These are phyloP conservation scores for Ilex paraguariensis DNA, from an alignment of 305 asterid species.

Conservation along the genomic window DNA sequence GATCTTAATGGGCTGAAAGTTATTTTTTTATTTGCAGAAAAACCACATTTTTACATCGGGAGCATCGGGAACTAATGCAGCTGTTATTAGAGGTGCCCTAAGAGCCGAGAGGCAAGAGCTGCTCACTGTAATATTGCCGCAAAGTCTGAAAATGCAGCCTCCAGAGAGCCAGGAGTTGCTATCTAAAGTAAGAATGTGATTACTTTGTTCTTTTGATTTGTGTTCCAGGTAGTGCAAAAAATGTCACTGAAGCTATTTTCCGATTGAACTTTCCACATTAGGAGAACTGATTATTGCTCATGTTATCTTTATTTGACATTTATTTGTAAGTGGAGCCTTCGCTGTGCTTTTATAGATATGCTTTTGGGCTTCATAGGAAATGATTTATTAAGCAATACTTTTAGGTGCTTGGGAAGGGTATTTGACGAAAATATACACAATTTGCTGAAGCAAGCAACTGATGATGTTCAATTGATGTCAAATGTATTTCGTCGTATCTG, in stretches of 20 bases:
- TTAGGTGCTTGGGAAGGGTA: too few relatives aligned
- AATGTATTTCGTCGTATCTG: too few relatives aligned
- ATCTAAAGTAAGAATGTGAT: conserved; percentile 56
- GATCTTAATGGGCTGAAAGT: not conserved
- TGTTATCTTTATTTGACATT: too few relatives aligned
- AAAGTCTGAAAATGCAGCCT: conserved; percentile 79
- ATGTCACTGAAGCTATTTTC: not conserved
- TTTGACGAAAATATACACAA: too few relatives aligned
- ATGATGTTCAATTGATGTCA: too few relatives aligned
- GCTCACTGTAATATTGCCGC: conserved; percentile 94
- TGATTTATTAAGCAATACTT: too few relatives aligned
- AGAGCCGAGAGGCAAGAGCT: conserved; percentile 95
- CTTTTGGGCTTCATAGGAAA: too few relatives aligned
- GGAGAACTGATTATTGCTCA: too few relatives aligned
- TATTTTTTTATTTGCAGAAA: conserved; percentile 42
- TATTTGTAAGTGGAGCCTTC: too few relatives aligned
- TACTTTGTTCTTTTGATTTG: not conserved
- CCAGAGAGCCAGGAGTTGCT: conserved; percentile 91
- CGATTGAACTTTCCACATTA: too few relatives aligned
- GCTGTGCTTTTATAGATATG: too few relatives aligned
- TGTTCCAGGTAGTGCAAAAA: not conserved
- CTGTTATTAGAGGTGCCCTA: conserved; percentile 98
- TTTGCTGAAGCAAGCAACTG: too few relatives aligned
- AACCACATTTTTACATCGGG: conserved; percentile 96
- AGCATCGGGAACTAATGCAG: conserved; percentile 98